Percentiles rank a stretch among this genome's conserved stretches.
Conservation (phyloP, 2,329 filamentous ascomycete species). For the Penicillium verrucosum region DNA sequence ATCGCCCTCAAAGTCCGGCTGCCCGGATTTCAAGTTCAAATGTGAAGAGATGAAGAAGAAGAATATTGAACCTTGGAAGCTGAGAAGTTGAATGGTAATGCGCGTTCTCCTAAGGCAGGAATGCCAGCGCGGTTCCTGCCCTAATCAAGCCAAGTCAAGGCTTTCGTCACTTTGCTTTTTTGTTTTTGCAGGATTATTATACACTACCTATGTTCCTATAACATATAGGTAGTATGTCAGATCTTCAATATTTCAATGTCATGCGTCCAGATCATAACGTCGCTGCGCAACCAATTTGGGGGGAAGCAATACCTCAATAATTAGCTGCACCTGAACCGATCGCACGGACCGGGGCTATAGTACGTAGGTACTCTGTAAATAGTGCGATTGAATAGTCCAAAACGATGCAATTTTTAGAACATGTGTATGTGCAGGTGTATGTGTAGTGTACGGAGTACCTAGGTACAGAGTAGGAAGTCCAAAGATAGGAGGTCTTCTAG, state of each 20-base stretch:
- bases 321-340: neutral
- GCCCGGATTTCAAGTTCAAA: neutral
- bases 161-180: neutral
- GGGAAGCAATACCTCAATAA: constrained; percentile 1
- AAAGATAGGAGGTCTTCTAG: neutral
- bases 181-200: neutral
- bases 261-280: neutral
- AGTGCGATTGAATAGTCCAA: neutral
- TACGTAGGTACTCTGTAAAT: neutral
- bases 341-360: neutral
- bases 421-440: neutral
- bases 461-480: neutral
- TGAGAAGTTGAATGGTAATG: neutral
- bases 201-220: neutral
- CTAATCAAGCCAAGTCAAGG: neutral
- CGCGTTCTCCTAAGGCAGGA: neutral
- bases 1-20: neutral
- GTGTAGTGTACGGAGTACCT: neutral
- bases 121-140: neutral
- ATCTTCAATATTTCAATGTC: neutral
- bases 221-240: neutral
- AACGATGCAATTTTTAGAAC: neutral
- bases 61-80: too few species aligned
- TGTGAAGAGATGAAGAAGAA: neutral
- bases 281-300: neutral